Conservation (phyloP, 139 green algal genomes). For the Nannochloris sp. region DNA sequence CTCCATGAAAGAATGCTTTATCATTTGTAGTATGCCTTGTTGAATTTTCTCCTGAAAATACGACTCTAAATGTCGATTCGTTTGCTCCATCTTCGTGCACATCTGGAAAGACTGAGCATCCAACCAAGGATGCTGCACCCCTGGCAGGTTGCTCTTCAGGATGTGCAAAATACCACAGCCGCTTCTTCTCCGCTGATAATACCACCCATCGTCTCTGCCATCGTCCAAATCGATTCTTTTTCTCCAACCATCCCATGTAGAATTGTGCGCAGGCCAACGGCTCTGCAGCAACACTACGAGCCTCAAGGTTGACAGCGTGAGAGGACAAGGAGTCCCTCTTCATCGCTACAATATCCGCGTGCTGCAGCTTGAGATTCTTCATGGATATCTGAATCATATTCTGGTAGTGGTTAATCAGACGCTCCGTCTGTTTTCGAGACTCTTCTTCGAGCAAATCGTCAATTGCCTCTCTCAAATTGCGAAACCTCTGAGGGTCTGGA, state of each 20-base stretch:
- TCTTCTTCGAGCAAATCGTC: neutral
- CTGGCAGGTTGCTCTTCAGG: slow-evolving; percentile 10
- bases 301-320: neutral
- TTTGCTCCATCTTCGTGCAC: neutral
- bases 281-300: neutral
- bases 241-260: slow-evolving; percentile 13
- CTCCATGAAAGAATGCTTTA: neutral
- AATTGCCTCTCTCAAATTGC: neutral
- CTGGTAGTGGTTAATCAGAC: neutral
- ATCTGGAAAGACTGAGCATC: slow-evolving; percentile 1
- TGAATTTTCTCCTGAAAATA: neutral
- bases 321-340: neutral
- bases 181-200: neutral
- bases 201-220: slow-evolving; percentile 11
- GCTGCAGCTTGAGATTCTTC: slow-evolving; percentile 2
- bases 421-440: neutral
- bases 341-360: neutral
- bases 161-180: slow-evolving; percentile 9
- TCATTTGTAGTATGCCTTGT: neutral
- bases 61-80: neutral
- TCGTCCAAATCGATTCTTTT: slow-evolving; percentile 6
- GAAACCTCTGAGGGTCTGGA: slow-evolving; percentile 8
- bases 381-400: slow-evolving; percentile 1
- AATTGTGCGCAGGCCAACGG: neutral
- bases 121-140: neutral